Percentiles rank a stretch among this genome's conserved stretches.
Conservation (phyloP, 192 early-diverging fungal species). For the Coemansia sp. region DNA sequence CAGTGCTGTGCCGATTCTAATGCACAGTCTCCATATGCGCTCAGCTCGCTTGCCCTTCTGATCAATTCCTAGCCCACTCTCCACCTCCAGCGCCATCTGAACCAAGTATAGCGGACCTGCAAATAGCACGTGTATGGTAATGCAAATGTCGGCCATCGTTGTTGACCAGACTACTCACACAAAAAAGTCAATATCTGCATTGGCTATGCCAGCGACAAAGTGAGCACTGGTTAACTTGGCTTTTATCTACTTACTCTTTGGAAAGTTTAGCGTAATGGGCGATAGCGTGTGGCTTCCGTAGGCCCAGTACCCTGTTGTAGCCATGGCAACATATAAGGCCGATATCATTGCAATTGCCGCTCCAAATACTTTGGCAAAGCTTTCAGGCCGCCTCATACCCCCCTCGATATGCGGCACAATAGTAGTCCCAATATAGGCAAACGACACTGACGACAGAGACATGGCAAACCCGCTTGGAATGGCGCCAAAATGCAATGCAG, state of each 20-base stretch:
- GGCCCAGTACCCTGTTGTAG: constrained; percentile 64
- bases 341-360: constrained; percentile 56
- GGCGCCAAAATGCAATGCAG: constrained; percentile 16
- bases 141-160: constrained; percentile 62
- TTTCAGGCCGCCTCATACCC: constrained; percentile 64
- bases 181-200: constrained; percentile 16
- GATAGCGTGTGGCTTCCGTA: constrained; percentile 62
- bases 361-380: constrained; percentile 59
- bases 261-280: constrained; percentile 65
- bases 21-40: constrained; percentile 49
- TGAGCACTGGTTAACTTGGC: neutral
- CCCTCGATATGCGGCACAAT: constrained; percentile 75
- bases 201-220: neutral
- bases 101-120: constrained; percentile 71
- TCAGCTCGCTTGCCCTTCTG: constrained; percentile 52
- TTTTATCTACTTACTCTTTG: constrained; percentile 43
- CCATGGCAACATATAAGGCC: constrained; percentile 65
- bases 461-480: constrained; percentile 55
- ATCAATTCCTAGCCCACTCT: constrained; percentile 50
- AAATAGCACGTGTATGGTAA: constrained; percentile 72
- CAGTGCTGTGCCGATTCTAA: constrained; percentile 55
- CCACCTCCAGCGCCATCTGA: constrained; percentile 60
- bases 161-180: constrained; percentile 52
- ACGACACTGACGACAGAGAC: constrained; percentile 63
- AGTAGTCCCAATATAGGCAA: constrained; percentile 68